Base-by-base conservation (phyloP, 352 stramenopile species). In the Pythium vanterpoolii region DNA sequence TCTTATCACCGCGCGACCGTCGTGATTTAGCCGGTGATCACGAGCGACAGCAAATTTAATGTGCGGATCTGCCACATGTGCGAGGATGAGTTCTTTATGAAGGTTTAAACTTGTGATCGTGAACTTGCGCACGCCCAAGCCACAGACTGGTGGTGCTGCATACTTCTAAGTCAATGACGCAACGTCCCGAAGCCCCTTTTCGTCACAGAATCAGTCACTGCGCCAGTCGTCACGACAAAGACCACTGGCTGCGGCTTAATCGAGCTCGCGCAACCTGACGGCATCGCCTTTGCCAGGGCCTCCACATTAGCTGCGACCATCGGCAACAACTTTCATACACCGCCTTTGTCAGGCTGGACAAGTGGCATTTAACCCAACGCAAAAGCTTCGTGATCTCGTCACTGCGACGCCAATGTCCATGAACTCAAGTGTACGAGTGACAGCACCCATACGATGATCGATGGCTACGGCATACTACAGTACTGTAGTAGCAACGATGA, bases 61-160 rank as follows among this genome's bases (percentile, higher is more conserved):
- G 33, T 64, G 1, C 48, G 30, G 21, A 47, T 64, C 48, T 49
- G 54, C 39, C 48, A 53, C 27, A 42, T 43, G 16, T 47, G 57
- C 8, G 57, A 58, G 13, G 54, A 49, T 14, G 14, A 58, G 48
- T 40, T 64, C 16, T 64, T 64, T 10, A n/a, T 59, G 23, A 59
- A 19, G 13, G 48, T 49, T 8, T n/a, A 2, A 27, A 14, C 38
- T 18, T 18, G 24, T 64, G 34, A 23, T 39, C 24, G 42, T 59
- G 3, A 51, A 45, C 21, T 64, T 49, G 30, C 28, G 58, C 28
- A 53, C 47, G 0, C 40, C 59, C 8, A 49, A 64, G 1, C 48
- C 57, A 14, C 48, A 64, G 26, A 49, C 39, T 14, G 54, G 43
- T 13, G 57, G 48, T 1, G 14, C 39, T 1, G 18, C 49, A 5